A percentile compares a stretch with the other conserved stretches of the same genome.
phyloP scores from a whole-genome alignment of 2,329 filamentous ascomycete genomes.

The Ophiocordyceps camponoti-floridani region DNA sequence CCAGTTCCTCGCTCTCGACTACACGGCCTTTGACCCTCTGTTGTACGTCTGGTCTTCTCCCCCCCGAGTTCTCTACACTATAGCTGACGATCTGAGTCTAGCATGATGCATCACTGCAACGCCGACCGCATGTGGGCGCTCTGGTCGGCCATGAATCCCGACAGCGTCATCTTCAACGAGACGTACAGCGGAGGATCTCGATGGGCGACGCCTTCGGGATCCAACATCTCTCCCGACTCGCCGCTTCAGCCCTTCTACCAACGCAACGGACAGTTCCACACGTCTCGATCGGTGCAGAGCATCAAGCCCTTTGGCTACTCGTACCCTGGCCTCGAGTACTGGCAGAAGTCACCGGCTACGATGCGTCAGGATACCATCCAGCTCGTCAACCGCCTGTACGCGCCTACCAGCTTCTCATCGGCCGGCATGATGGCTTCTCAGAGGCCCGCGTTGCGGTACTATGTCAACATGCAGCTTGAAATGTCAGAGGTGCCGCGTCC shows the following conservation, averaged over 20 bases:
- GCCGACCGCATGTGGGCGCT: constrained; percentile 47
- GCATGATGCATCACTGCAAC: constrained; percentile 34
- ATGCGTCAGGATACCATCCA: constrained; percentile 12
- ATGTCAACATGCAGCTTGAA: constrained; percentile 15
- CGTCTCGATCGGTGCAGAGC: constrained; percentile 15
- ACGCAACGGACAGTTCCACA: constrained; percentile 20
- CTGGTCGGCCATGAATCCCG: constrained; percentile 25
- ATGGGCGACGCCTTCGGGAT: constrained; percentile 22
- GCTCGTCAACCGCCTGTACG: constrained; percentile 17
- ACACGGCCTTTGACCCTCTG: constrained; percentile 25
- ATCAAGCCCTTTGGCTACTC: constrained; percentile 20
- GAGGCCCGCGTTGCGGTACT: constrained; percentile 13
- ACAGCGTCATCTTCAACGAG: constrained; percentile 14
- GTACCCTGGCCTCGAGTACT: constrained; percentile 18
- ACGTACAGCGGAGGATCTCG: constrained; percentile 16
- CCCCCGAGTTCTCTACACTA: too few species aligned
- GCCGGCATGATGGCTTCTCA: not conserved
- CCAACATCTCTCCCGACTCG: constrained; percentile 21
- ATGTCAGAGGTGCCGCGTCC: constrained; percentile 17
- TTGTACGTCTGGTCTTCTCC: constrained; percentile 15
- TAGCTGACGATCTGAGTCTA: constrained; percentile 2
- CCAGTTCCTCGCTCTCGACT: constrained; percentile 20
- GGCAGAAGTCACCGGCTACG: constrained; percentile 12
- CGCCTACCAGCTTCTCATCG: not conserved
- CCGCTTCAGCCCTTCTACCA: constrained; percentile 33